These are phyloP conservation scores for Crithidia mellificae DNA, from an alignment of 208 protist genomes.

Conservation along the genomic window DNA sequence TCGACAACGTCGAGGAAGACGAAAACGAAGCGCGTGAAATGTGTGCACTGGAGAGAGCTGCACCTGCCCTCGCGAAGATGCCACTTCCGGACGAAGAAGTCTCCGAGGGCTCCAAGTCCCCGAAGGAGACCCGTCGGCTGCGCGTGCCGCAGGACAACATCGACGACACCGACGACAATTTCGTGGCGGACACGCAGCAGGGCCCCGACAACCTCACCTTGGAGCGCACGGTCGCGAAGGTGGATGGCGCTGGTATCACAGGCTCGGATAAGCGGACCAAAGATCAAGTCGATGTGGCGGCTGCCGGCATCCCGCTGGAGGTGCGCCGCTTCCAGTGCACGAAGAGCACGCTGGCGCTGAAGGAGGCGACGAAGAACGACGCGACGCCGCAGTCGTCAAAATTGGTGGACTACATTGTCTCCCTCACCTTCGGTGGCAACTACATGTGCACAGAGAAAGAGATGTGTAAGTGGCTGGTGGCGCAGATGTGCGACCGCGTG, in stretches of 20 bases:
- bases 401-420: constrained; percentile 34
- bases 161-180: background rate
- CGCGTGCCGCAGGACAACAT: constrained; percentile 3
- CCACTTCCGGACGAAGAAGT: background rate
- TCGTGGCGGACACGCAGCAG: background rate
- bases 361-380: constrained; percentile 51
- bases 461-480: constrained; percentile 39
- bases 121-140: background rate
- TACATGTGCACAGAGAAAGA: constrained; percentile 39
- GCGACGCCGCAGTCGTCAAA: constrained; percentile 19
- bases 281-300: constrained; percentile 17
- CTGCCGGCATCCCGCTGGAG: constrained; percentile 22
- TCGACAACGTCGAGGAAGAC: background rate
- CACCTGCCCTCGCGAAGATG: background rate
- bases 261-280: constrained; percentile 3
- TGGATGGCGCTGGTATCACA: background rate
- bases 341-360: constrained; percentile 35
- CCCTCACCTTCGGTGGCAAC: constrained; percentile 15
- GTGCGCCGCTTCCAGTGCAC: constrained; percentile 42
- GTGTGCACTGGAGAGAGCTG: background rate
- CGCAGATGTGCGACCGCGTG: constrained; percentile 42
- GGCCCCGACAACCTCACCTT: background rate
- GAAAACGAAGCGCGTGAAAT: background rate
- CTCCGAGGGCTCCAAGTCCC: background rate
- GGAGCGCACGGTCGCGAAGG: constrained; percentile 6